A percentile compares a stretch with the other conserved stretches of the same genome.
phyloP scores from a whole-genome alignment of 2,329 filamentous ascomycete species.

The Penicillium decumbens region DNA sequence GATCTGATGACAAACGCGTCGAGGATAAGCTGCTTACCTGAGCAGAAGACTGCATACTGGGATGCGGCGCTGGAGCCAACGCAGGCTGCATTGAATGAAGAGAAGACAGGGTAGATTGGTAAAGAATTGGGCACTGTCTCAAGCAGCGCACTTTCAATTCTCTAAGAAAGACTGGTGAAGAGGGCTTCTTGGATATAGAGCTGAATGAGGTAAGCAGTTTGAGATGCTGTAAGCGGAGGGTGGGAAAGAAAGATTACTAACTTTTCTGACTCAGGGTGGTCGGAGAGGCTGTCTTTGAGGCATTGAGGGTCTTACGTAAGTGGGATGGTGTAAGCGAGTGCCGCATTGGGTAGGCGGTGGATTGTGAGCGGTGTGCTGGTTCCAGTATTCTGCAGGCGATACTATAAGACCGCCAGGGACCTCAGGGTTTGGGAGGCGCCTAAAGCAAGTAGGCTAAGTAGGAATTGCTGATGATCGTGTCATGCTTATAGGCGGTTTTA shows the following conservation, averaged over 20 bases:
- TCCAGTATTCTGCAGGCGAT: not conserved
- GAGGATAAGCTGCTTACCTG: conserved; percentile 49
- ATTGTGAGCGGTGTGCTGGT: not conserved
- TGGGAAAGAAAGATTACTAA: conserved; percentile 20
- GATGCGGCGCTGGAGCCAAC: conserved; percentile 48
- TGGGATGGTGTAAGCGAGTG: conserved; percentile 3
- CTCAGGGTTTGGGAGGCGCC: not conserved
- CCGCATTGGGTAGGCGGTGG: not conserved
- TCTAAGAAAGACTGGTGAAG: conserved; percentile 2
- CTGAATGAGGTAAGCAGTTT: conserved; percentile 25
- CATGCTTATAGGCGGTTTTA: not conserved
- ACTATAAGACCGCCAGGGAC: not conserved
- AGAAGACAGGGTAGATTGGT: conserved; percentile 4
- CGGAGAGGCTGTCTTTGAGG: not conserved
- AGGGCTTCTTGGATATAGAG: conserved; percentile 18
- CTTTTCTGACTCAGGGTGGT: conserved; percentile 15
- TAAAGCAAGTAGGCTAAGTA: not conserved
- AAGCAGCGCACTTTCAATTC: conserved; percentile 2
- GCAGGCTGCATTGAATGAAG: conserved; percentile 42
- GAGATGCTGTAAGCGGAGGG: conserved; percentile 37
- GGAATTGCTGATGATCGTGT: too few species aligned
- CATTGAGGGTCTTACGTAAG: not conserved
- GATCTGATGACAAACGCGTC: conserved; percentile 38
- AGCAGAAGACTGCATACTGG: conserved; percentile 47
- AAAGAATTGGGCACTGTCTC: conserved; percentile 3